Percentiles rank a stretch among this genome's conserved stretches.
phyloP scores from a whole-genome alignment of 164 flowering plant species.

The Hamamelis virginiana region DNA sequence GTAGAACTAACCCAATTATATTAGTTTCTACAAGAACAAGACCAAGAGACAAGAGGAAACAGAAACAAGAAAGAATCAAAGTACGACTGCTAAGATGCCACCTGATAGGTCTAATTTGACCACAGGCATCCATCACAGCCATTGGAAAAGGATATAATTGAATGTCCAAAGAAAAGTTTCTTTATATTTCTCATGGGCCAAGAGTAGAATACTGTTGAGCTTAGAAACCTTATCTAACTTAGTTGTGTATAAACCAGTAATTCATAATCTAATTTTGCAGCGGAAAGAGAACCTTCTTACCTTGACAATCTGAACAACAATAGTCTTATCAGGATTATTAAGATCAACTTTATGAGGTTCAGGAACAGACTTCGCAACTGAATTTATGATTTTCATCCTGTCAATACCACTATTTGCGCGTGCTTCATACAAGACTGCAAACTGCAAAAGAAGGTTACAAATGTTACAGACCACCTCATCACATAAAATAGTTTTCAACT shows the following conservation, averaged over 20 bases:
- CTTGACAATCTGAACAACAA: constrained; percentile 81
- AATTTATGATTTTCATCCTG: constrained; percentile 75
- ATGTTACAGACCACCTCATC: neutral
- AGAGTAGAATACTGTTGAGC: too few species aligned
- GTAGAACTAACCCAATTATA: too few species aligned
- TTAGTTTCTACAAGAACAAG: too few species aligned
- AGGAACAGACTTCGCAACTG: constrained; percentile 92
- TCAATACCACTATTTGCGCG: constrained; percentile 91
- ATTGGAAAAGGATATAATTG: neutral
- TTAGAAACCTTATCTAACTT: neutral
- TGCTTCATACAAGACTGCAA: constrained; percentile 85
- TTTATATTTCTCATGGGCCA: too few species aligned
- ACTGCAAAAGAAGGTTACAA: constrained; percentile 46
- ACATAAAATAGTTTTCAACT: neutral
- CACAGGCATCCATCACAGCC: too few species aligned
- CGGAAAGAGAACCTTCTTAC: constrained; percentile 28
- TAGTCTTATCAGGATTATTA: constrained; percentile 72
- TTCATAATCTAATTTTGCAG: too few species aligned
- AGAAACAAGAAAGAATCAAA: too few species aligned
- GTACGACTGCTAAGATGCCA: too few species aligned
- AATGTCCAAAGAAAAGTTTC: neutral
- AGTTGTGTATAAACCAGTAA: too few species aligned
- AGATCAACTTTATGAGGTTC: constrained; percentile 90
- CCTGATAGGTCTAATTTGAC: too few species aligned
- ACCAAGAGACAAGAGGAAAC: too few species aligned